Percentiles rank a stretch among this genome's conserved stretches.
Conservation (phyloP, 306 rosid species). For the Fragaria vesca region DNA sequence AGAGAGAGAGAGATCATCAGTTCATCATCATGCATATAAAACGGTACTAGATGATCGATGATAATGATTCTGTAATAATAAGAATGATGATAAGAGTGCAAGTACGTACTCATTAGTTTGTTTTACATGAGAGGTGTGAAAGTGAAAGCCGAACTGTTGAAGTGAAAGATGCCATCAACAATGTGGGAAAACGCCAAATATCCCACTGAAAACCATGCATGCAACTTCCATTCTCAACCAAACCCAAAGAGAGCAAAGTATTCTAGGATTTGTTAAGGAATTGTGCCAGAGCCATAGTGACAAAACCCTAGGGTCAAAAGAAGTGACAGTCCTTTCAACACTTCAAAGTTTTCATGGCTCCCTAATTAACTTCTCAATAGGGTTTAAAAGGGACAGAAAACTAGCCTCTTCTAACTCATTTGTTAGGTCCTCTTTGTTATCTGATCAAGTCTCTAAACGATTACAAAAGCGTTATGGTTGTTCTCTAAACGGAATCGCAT, state of each 20-base stretch:
- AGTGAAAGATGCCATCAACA: constrained; percentile 35
- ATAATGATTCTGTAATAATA: constrained; percentile 39
- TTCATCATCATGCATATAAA: constrained; percentile 9
- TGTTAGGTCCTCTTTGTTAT: neutral
- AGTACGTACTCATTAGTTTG: constrained; percentile 41
- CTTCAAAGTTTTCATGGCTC: constrained; percentile 3
- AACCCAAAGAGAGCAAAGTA: constrained; percentile 30
- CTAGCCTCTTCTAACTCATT: neutral
- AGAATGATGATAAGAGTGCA: constrained; percentile 39
- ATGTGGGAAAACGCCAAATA: constrained; percentile 68
- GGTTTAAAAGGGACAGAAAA: neutral
- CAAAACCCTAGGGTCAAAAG: constrained; percentile 33
- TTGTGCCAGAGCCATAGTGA: constrained; percentile 25
- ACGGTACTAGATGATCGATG: neutral
- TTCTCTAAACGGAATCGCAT: no score
- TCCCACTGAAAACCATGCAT: constrained; percentile 68
- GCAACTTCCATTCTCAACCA: constrained; percentile 46
- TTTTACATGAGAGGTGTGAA: constrained; percentile 31
- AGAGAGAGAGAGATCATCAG: neutral
- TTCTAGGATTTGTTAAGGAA: constrained; percentile 45
- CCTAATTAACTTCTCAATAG: neutral
- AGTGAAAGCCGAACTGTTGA: constrained; percentile 34
- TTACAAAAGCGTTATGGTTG: no score
- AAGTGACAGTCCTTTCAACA: constrained; percentile 23
- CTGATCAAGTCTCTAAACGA: neutral